Percentiles rank a stretch among this genome's conserved stretches.
phyloP scores from a whole-genome alignment of 345 rosid genomes.

The Salix caprea region DNA sequence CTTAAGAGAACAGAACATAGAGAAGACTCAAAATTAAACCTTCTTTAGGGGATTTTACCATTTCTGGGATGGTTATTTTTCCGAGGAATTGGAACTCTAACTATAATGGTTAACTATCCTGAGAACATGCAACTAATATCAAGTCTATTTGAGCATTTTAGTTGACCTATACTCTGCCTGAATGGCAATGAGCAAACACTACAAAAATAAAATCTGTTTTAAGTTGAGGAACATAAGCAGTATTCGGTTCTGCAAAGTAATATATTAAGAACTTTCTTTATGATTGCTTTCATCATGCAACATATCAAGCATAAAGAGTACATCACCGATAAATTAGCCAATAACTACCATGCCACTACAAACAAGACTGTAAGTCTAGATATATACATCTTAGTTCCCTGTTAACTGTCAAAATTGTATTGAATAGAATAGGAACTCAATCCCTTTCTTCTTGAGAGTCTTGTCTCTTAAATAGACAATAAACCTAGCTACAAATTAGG shows the following conservation, averaged over 20 bases:
- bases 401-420: too few relatives aligned
- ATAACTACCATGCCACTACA: neutral
- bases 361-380: neutral
- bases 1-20: neutral
- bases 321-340: neutral
- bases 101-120: neutral
- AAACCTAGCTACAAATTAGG: too few relatives aligned
- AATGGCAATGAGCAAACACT: neutral
- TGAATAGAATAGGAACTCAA: too few relatives aligned
- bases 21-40: neutral
- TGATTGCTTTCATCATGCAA: neutral
- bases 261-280: neutral
- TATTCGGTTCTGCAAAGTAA: neutral
- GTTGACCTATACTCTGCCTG: neutral
- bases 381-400: neutral
- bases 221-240: neutral
- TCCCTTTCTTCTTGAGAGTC: too few relatives aligned
- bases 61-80: neutral
- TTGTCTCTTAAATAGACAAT: too few relatives aligned
- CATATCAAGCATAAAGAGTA: neutral
- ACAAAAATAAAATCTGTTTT: neutral
- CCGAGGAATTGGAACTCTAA: neutral
- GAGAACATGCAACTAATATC: neutral
- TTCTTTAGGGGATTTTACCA: neutral
- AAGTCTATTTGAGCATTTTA: neutral